These are phyloP conservation scores for Mucor irregularis DNA, from an alignment of 371 early-diverging fungal genomes.

Conservation along the genomic window DNA sequence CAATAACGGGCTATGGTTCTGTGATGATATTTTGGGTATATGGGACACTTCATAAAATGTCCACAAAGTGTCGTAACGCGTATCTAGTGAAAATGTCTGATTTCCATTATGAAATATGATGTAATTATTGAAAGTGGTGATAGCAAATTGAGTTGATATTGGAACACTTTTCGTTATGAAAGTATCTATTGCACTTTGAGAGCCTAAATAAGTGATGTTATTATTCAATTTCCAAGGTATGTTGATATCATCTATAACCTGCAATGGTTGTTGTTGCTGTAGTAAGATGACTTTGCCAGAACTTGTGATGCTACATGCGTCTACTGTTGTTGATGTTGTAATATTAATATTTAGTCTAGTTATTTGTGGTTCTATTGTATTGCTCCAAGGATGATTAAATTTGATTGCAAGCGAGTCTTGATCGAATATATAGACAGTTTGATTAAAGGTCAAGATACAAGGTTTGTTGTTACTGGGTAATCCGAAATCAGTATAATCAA, in stretches of 20 bases:
- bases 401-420: neutral
- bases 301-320: conserved; percentile 6
- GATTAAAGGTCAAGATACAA: neutral
- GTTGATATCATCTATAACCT: neutral
- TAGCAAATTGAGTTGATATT: neutral
- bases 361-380: neutral
- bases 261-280: neutral
- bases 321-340: neutral
- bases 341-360: neutral
- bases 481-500: conserved; percentile 12
- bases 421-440: conserved; percentile 1
- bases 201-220: conserved; percentile 8
- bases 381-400: neutral
- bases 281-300: conserved; percentile 8
- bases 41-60: neutral
- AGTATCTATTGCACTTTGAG: conserved; percentile 3
- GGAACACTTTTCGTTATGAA: neutral
- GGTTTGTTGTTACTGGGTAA: conserved; percentile 8
- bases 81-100: conserved; percentile 13
- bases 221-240: neutral
- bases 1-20: neutral
- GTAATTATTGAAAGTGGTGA: conserved; percentile 3
- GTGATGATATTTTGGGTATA: neutral
- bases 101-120: conserved; percentile 3
- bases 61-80: neutral